Conservation (phyloP, 164 flowering plant species). For the Umbellularia californica region DNA sequence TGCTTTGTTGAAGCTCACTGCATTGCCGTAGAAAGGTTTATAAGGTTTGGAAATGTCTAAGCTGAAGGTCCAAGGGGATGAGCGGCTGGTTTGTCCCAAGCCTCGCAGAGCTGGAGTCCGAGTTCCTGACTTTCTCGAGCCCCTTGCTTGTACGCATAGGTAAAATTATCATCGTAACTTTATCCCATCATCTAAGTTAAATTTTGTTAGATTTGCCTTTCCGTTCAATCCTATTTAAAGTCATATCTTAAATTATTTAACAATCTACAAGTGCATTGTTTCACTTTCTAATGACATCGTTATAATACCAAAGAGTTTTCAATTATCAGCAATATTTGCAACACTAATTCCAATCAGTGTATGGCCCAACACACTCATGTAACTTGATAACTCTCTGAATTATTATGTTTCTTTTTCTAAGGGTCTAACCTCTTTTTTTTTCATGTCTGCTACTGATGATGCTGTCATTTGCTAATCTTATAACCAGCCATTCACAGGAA, state of each 20-base stretch:
- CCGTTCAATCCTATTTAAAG: neutral
- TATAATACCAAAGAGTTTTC: too few species aligned
- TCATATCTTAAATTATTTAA: too few species aligned
- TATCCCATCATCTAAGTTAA: neutral
- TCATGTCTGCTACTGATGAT: neutral
- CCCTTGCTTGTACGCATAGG: constrained; percentile 43
- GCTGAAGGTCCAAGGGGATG: constrained; percentile 9
- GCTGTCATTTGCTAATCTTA: neutral
- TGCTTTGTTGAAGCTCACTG: constrained; percentile 9
- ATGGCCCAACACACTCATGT: too few species aligned
- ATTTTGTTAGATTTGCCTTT: neutral
- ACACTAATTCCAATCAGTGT: too few species aligned
- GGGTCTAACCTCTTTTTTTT: too few species aligned
- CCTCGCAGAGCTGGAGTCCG: constrained; percentile 42
- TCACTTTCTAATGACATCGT: too few species aligned
- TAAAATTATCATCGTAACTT: neutral
- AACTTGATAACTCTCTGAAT: too few species aligned
- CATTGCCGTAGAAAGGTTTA: too few species aligned
- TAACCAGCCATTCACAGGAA: constrained; percentile 35
- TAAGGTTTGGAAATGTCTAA: constrained; percentile 12
- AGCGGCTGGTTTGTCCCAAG: constrained; percentile 48
- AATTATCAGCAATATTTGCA: too few species aligned
- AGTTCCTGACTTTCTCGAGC: constrained; percentile 44
- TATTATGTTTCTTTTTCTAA: too few species aligned
- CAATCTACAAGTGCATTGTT: too few species aligned